Percentiles rank a stretch among this genome's conserved stretches.
phyloP scores from a whole-genome alignment of 2,329 filamentous ascomycete species.

The Aspergillus sp. region DNA sequence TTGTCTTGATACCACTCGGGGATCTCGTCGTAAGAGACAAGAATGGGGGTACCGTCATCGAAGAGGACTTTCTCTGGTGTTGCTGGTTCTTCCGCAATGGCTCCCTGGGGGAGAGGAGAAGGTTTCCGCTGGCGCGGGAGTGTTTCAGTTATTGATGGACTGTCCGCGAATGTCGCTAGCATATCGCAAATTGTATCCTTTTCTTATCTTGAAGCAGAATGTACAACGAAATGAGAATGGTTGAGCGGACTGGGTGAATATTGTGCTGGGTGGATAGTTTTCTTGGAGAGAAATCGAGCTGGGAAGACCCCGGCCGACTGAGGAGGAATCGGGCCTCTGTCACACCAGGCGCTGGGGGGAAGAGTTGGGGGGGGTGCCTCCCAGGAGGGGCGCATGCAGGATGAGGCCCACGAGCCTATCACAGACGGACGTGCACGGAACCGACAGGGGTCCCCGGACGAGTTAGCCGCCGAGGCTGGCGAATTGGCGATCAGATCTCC shows the following conservation, averaged over 20 bases:
- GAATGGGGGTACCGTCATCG: neutral
- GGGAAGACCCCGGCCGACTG: no score
- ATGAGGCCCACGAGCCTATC: neutral
- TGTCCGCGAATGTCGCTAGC: neutral
- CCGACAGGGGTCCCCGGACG: neutral
- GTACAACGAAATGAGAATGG: neutral
- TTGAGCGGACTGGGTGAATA: no score
- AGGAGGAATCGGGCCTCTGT: no score
- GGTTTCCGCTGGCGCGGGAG: neutral
- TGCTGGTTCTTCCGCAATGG: neutral
- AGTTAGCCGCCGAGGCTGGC: no score
- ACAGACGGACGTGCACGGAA: neutral
- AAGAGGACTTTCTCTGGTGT: neutral
- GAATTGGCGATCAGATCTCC: no score
- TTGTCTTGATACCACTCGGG: conserved; percentile 21
- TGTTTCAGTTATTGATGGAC: neutral
- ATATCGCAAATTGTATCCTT: neutral
- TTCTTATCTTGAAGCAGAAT: neutral
- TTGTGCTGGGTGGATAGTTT: no score
- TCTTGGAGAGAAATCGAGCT: no score
- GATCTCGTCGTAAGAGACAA: conserved; percentile 12
- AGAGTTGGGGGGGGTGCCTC: no score
- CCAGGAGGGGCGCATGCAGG: neutral
- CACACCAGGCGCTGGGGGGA: no score
- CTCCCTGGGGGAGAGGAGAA: neutral